Evolutionary conservation across 257 asterid species (phyloP).

Genomic region (Pogostemon cablin): DNA sequence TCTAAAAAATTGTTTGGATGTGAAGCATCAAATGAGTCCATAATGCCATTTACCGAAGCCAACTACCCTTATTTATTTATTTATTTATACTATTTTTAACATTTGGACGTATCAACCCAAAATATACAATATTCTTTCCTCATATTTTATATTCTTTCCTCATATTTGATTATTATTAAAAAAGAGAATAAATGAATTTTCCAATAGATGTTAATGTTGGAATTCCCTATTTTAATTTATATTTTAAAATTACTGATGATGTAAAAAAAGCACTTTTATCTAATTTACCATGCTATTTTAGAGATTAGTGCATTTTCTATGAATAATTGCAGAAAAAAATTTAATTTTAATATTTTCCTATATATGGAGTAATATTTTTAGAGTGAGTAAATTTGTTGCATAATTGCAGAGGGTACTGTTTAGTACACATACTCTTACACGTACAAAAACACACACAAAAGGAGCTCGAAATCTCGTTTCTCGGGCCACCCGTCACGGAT

Average conservation of each 20-base stretch:
- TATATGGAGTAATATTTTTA: neutral
- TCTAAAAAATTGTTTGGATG: neutral
- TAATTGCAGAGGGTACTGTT: slow-evolving; percentile 34
- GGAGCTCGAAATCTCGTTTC: slow-evolving; percentile 58
- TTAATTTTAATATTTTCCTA: neutral
- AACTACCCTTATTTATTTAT: neutral
- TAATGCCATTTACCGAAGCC: neutral
- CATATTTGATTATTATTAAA: no score
- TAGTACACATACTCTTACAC: slow-evolving; percentile 38
- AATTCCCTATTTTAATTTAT: no score
- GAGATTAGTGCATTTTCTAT: no score
- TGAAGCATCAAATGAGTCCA: neutral
- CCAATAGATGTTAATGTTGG: no score
- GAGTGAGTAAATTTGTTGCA: slow-evolving; percentile 28
- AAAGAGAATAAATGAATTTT: no score
- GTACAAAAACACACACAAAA: slow-evolving; percentile 34
- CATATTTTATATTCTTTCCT: neutral
- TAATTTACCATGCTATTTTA: no score
- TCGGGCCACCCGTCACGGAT: slow-evolving; percentile 69
- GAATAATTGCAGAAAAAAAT: no score
- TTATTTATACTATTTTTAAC: neutral
- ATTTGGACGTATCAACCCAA: neutral
- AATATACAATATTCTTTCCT: neutral
- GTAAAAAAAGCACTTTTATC: no score
- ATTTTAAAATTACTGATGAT: no score